Conservation (phyloP, 2,329 filamentous ascomycete species). For the Neocatenulostroma microsporum region DNA sequence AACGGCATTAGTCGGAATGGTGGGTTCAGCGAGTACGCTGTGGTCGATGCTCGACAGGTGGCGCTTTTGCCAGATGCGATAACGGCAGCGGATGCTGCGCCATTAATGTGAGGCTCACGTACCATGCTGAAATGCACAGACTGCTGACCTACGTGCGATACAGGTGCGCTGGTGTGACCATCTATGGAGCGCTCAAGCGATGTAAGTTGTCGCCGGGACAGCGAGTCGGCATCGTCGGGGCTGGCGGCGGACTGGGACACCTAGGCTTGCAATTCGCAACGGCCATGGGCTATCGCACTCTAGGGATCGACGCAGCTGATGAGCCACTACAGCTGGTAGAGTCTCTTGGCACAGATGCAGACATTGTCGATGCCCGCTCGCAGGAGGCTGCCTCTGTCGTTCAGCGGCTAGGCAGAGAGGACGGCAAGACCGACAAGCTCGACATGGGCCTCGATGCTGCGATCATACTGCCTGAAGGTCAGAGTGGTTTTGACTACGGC, state of each 20-base stretch:
- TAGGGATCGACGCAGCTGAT: conserved; percentile 35
- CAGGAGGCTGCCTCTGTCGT: conserved; percentile 26
- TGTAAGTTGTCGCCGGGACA: conserved; percentile 26
- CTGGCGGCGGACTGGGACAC: conserved; percentile 41
- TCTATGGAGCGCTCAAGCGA: conserved; percentile 37
- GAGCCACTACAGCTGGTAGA: conserved; percentile 30
- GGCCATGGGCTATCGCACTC: conserved; percentile 36
- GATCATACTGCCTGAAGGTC: conserved; percentile 41
- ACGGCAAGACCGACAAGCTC: conserved; percentile 26
- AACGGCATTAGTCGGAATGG: conserved; percentile 30
- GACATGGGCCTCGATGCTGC: conserved; percentile 43
- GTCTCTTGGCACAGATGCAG: conserved; percentile 15
- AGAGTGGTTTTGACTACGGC: conserved; percentile 42
- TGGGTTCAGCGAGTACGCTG: conserved; percentile 38
- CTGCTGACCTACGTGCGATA: neutral
- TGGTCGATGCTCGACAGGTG: conserved; percentile 36
- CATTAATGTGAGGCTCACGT: conserved; percentile 43
- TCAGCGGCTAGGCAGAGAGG: conserved; percentile 30
- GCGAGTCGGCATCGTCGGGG: conserved; percentile 34
- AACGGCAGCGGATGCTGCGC: conserved; percentile 47
- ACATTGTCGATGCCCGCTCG: conserved; percentile 35
- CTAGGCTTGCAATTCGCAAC: conserved; percentile 42
- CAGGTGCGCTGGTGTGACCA: conserved; percentile 50
- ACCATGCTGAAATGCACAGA: neutral
- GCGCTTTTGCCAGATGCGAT: conserved; percentile 38